Evolutionary conservation across 306 rosid species (phyloP).

Genomic region (Cercis canadensis): DNA sequence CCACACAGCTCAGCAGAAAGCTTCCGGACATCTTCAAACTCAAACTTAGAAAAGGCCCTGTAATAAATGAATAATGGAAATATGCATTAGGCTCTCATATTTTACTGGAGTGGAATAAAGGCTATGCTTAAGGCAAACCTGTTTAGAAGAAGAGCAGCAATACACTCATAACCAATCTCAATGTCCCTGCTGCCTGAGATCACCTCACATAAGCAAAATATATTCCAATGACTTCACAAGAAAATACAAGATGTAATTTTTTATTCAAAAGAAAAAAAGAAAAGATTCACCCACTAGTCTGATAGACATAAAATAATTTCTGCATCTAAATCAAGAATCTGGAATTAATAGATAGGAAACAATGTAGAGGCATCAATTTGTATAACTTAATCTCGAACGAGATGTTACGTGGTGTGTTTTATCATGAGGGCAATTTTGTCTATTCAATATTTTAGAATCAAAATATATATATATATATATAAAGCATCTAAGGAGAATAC

Average conservation of each 20-base stretch:
- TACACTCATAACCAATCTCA: conserved; percentile 51
- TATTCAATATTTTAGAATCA: too few species aligned
- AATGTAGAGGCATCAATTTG: conserved; percentile 30
- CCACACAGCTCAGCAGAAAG: conserved; percentile 96
- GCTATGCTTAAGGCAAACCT: conserved; percentile 51
- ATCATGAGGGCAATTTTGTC: too few species aligned
- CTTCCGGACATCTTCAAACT: conserved; percentile 85
- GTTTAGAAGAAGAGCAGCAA: conserved; percentile 63
- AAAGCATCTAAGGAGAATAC: too few species aligned
- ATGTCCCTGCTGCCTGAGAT: conserved; percentile 48
- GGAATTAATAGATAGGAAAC: conserved; percentile 8
- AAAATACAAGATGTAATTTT: conserved; percentile 10
- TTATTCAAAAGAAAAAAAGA: background rate
- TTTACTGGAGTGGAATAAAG: conserved; percentile 26
- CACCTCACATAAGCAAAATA: conserved; percentile 28
- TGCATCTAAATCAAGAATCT: conserved; percentile 2
- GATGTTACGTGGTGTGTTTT: background rate
- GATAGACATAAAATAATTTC: conserved; percentile 11
- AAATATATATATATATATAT: too few species aligned
- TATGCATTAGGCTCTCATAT: conserved; percentile 29
- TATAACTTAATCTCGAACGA: conserved; percentile 8
- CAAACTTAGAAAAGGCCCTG: conserved; percentile 78
- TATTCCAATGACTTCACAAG: conserved; percentile 22
- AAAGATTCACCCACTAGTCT: background rate
- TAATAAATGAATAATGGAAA: conserved; percentile 10